Evolutionary conservation across 2,329 filamentous ascomycete genomes (phyloP).

Genomic region (Colletotrichum horii): DNA sequence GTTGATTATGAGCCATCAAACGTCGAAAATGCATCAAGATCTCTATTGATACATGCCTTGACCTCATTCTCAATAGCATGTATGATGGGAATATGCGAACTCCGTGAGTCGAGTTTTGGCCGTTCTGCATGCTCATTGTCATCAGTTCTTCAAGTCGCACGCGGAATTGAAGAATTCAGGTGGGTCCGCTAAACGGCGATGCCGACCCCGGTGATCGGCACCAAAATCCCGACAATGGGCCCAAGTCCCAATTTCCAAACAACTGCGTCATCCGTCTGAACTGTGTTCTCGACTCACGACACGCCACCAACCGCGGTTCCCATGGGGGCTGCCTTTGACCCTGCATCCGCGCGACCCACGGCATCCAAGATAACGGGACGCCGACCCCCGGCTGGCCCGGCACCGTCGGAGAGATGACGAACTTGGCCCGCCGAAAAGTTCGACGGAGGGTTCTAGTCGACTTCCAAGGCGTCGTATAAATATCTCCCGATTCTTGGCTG

Average conservation of each 20-base stretch:
- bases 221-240: neutral
- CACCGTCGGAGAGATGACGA: neutral
- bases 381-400: neutral
- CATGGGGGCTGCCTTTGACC: neutral
- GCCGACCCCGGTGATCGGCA: constrained; percentile 12
- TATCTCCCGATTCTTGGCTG: neutral
- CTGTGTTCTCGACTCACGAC: neutral
- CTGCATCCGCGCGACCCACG: neutral
- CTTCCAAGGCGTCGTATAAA: neutral
- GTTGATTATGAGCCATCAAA: neutral
- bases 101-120: no score
- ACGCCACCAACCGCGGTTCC: constrained; percentile 1
- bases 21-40: neutral
- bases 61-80: no score
- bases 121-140: no score
- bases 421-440: neutral
- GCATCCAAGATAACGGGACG: neutral
- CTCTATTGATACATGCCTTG: no score
- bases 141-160: accelerated
- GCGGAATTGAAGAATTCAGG: neutral
- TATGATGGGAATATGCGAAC: no score
- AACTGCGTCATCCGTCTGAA: neutral
- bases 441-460: neutral
- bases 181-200: neutral
- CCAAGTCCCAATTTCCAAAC: neutral